phyloP scores from a whole-genome alignment of 1,139 yeast species.

The Magnusiomyces magnusii region DNA sequence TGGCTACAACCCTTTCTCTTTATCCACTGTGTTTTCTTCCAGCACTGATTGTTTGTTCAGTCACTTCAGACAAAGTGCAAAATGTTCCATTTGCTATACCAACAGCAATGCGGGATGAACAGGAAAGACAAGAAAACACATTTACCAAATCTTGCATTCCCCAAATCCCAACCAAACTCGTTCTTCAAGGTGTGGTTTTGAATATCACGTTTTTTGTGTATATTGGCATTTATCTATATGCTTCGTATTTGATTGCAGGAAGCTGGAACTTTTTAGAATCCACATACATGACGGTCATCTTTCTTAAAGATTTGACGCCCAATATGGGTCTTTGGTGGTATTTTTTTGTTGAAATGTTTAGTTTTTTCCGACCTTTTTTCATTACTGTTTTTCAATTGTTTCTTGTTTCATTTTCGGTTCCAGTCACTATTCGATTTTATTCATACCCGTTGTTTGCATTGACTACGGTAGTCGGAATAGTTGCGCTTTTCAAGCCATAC shows the following conservation, averaged over 20 bases:
- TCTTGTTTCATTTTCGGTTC: constrained; percentile 58
- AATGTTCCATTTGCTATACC: constrained; percentile 13
- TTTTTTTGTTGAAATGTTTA: constrained; percentile 91
- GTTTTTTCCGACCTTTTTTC: constrained; percentile 77
- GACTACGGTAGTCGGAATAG: constrained; percentile 55
- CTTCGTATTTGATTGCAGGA: constrained; percentile 39
- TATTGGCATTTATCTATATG: constrained; percentile 33
- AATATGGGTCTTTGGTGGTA: constrained; percentile 99
- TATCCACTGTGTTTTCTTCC: constrained; percentile 45
- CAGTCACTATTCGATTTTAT: constrained; percentile 61
- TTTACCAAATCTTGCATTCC: constrained; percentile 9
- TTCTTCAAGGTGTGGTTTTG: constrained; percentile 4
- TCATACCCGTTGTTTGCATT: constrained; percentile 54
- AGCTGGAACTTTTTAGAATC: constrained; percentile 47
- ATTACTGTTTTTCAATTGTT: constrained; percentile 76
- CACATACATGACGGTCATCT: constrained; percentile 55
- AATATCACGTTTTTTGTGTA: constrained; percentile 20
- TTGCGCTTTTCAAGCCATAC: constrained; percentile 71
- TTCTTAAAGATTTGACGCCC: constrained; percentile 65
- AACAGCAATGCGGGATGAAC: neutral
- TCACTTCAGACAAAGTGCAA: constrained; percentile 33
- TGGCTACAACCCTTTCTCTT: constrained; percentile 57
- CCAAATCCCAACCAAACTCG: constrained; percentile 2
- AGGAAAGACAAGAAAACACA: constrained; percentile 3
- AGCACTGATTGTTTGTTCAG: constrained; percentile 17